Base-by-base conservation (phyloP, 345 rosid genomes). In the Rhizophora apiculata region DNA sequence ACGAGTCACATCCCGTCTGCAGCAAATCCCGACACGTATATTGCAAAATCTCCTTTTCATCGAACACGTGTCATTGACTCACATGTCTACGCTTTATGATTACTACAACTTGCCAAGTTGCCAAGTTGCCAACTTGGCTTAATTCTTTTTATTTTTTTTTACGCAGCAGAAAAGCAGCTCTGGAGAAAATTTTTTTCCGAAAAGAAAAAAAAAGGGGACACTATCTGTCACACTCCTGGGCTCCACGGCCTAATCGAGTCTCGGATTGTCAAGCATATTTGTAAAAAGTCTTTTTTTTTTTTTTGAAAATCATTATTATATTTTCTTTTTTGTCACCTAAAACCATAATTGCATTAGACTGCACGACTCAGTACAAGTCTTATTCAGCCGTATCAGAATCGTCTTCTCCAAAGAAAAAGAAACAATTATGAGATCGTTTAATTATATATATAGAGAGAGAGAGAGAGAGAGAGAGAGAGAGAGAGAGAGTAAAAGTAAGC, bases 21-120 rank as follows among this genome's bases (percentile, higher is more conserved):
- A 64, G 60, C 52, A 5, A 6, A 15, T 36, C 9, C 1, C 0
- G 67, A 57, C 77, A 81, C 82, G 71, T 72, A 43, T 0, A 8
- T 6, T 9, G 1, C 37, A 34, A 34, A 34, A 4, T 10, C 49
- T n/a, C 46, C 32, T 36, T 11, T 21, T n/a, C 59, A 55, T 21
- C 7, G 2, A 11, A 65, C 78, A 78, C 78, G 78, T 78, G 82
- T 48, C 72, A 2, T 1, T 0, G 39, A 52, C 72, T 74, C 72
- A 64, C 43, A 15, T 64, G 61, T 13, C 60, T 51, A 16, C 9
- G 26, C 61, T 2, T 13, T 3, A 8, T 27, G 46, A 27, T 56
- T 34, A 22, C 36, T 49, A 63, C 84, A 72, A 72, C 52, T 75
- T 78, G 85, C 6, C 60, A 56, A 56, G 13, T 75, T 78, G 85